These are phyloP conservation scores for Cytospora schulzeri DNA, from an alignment of 2,329 filamentous ascomycete species.

Conservation along the genomic window DNA sequence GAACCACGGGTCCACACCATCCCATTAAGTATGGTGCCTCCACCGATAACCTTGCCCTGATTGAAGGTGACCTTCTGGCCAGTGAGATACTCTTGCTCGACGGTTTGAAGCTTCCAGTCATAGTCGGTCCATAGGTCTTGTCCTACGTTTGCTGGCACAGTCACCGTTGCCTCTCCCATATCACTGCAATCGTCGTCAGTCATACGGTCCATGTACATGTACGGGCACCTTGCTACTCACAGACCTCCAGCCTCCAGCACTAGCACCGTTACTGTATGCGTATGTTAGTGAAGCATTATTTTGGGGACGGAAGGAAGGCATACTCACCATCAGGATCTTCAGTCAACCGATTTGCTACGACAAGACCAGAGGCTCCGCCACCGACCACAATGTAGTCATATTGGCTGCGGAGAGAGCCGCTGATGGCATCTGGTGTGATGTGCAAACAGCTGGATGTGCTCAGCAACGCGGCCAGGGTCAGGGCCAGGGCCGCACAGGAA, in stretches of 20 bases:
- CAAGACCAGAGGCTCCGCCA: constrained; percentile 49
- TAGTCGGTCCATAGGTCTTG: constrained; percentile 30
- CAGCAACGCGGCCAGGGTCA: neutral
- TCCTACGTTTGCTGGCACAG: constrained; percentile 30
- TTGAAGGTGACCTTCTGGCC: constrained; percentile 39
- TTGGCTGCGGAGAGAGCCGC: constrained; percentile 9
- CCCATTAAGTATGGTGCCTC: constrained; percentile 45
- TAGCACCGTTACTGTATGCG: constrained; percentile 26
- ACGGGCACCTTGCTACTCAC: constrained; percentile 16
- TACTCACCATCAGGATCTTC: constrained; percentile 37
- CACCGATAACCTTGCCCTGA: constrained; percentile 44
- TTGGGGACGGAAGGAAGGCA: neutral
- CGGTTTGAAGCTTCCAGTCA: constrained; percentile 36
- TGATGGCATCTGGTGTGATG: constrained; percentile 13
- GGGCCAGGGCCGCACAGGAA: neutral
- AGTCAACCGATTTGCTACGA: constrained; percentile 46
- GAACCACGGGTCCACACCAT: constrained; percentile 45
- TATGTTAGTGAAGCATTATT: neutral
- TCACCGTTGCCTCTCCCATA: constrained; percentile 25
- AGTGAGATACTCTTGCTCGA: constrained; percentile 38
- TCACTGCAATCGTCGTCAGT: constrained; percentile 14
- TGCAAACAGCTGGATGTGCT: constrained; percentile 14
- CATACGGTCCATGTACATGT: neutral
- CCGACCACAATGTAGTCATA: constrained; percentile 48
- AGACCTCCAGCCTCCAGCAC: constrained; percentile 30